Evolutionary conservation across 441 rosid species (phyloP), one percentile per base, ranked within the genome.

Genomic region (Erodium moschatum): DNA sequence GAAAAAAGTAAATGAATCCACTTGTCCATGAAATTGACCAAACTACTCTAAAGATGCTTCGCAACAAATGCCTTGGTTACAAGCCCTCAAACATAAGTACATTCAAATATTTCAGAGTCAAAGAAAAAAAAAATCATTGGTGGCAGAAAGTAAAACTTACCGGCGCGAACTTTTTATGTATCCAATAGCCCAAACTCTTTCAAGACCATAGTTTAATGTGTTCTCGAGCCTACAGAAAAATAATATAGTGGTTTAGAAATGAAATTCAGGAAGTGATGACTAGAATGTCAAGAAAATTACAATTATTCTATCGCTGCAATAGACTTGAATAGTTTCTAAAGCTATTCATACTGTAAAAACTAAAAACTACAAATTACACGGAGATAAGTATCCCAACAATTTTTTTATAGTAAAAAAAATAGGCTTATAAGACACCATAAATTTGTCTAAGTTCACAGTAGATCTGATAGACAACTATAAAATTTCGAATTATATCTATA

Each of bases 141-240:
- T 3, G 7, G 4, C 11, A 11, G 35, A 29, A 29, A 11, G 31
- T 11, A 21, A 27, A 35, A 74, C 86, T 80, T 80, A 94, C 99
- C 90, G 84, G 66, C 85, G 88, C 46, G 92, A 90, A 20, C 89
- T 75, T 81, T 84, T 94, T 77, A 81, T 81, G 85, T 79, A 85
- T 48, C 91, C 97, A 61, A 88, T 68, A 38, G 90, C 84, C 99
- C 31, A 29, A 29, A 29, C 31, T 29, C 31, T 29, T 29, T 29
- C 31, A 29, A 29, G 31, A 29, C 31, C 97, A 73, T 86, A 91
- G 78, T 86, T 88, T 78, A 89, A 73, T 15, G 96, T 94, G 73
- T 87, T 85, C 82, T 91, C 96, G 42, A 91, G 91, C 86, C 97
- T 94, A 86, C n/a, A 73, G 71, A 31, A 15, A 19, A 65, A 65